Evolutionary conservation across 768 basidiomycete genomes (phyloP).

Genomic region (Russula lepida): DNA sequence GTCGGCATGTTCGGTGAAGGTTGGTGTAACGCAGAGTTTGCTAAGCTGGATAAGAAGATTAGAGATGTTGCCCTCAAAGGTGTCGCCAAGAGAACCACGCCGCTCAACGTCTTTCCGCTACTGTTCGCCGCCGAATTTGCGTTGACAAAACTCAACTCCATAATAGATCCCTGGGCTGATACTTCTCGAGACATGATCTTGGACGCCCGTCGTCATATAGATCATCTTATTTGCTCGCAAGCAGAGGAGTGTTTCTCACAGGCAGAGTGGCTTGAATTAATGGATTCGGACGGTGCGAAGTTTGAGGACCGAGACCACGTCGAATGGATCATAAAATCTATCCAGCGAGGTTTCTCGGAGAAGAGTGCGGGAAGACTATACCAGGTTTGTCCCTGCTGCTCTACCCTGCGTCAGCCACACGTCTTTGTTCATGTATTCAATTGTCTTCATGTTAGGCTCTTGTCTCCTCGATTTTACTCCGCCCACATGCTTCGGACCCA

Average conservation of each 20-base stretch:
- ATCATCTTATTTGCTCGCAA: constrained; percentile 50
- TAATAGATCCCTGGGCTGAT: constrained; percentile 69
- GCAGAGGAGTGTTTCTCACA: constrained; percentile 59
- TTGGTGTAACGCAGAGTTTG: constrained; percentile 82
- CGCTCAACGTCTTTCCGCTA: constrained; percentile 57
- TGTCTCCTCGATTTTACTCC: constrained; percentile 64
- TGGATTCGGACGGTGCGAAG: constrained; percentile 62
- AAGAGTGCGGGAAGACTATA: constrained; percentile 62
- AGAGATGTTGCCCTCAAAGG: constrained; percentile 66
- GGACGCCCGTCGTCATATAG: constrained; percentile 50
- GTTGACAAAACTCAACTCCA: constrained; percentile 41
- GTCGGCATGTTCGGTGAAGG: constrained; percentile 82
- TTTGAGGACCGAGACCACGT: constrained; percentile 77
- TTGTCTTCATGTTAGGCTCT: constrained; percentile 40
- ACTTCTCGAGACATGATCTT: constrained; percentile 59
- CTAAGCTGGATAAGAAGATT: constrained; percentile 52
- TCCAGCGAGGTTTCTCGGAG: constrained; percentile 55
- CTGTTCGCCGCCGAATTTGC: constrained; percentile 61
- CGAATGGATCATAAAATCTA: constrained; percentile 61
- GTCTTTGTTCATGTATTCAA: not conserved
- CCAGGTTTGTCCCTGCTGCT: constrained; percentile 43
- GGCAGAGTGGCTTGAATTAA: constrained; percentile 63
- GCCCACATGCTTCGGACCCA: constrained; percentile 51
- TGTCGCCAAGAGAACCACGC: constrained; percentile 58
- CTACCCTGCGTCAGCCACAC: not conserved